A percentile compares a stretch with the other conserved stretches of the same genome.
Conservation (phyloP, 352 stramenopile species). For the Phytophthora sojae region DNA sequence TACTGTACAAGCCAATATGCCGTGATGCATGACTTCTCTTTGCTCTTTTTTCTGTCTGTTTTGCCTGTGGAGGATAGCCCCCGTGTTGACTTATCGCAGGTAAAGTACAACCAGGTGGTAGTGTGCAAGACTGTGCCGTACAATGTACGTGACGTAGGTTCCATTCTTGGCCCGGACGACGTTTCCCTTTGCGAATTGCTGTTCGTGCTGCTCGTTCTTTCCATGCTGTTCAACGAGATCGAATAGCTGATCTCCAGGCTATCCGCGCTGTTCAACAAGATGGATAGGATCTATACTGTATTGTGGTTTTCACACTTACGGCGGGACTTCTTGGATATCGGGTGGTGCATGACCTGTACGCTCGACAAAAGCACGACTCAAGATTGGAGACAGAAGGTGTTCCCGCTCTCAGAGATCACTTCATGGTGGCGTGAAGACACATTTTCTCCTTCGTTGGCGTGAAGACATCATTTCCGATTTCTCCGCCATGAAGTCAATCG, state of each 20-base stretch:
- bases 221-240: constrained; percentile 5
- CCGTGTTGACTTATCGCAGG: no score
- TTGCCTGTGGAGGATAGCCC: no score
- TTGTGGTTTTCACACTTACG: not conserved
- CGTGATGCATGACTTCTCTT: no score
- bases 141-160: no score
- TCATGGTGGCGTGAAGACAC: not conserved
- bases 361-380: not conserved
- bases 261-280: not conserved
- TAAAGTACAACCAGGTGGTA: no score
- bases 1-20: no score
- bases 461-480: not conserved
- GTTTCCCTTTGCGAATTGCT: not conserved
- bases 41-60: no score
- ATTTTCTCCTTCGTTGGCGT: no score
- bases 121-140: no score
- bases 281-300: not conserved
- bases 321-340: not conserved
- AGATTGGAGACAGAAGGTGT: not conserved
- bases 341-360: not conserved
- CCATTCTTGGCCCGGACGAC: no score
- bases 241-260: not conserved
- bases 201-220: constrained; percentile 3
- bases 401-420: no score
- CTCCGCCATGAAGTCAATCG: not conserved